Evolutionary conservation across 129 eudicot genomes (phyloP), one percentile per base, ranked within the genome.

Genomic region (Centella asiatica): DNA sequence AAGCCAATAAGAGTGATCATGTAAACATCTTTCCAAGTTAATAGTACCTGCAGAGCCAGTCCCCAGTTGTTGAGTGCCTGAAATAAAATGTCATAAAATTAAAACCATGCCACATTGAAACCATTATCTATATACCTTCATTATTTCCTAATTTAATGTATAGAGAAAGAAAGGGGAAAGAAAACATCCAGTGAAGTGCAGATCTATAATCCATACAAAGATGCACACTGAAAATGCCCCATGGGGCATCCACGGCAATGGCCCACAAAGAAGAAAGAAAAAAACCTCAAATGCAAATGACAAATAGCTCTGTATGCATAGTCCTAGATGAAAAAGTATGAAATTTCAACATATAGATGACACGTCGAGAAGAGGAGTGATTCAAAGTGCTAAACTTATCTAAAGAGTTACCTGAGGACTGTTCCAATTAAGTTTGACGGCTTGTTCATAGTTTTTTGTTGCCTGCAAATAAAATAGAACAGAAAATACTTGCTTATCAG

Each of bases 391-490:
- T 27, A 53, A 67, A 4, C 18, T 32, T 54, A 42, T 54, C 36
- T n/a, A 13, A 45, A 31, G 5, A 64, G 59, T 44, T 83, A 90
- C 97, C 94, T 90, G 97, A 9, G 95, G 95, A 75, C 89, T 90
- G 63, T 90, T 90, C 97, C 97, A 90, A 57, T 83, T 86, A 59
- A 90, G 78, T 69, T 78, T 76, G 55, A 90, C 90, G 5, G 95
- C 85, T 73, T 77, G 80, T 59, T 81, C 95, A 58, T 90, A 90
- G 48, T 86, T 80, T 59, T 81, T 81, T 58, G 97, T 77, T 51
- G 97, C 97, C 85, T 89, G 87, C 59, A 62, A 69, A 60, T 52
- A 64, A 59, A 67, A 19, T 20, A 62, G 42, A 39, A 56, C 18
- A 61, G 48, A 44, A 33, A 50, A 5, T 33, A 61, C 24, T 17